Evolutionary conservation across 1,139 yeast species (phyloP).

Genomic region (Lipomyces yarrowii): DNA sequence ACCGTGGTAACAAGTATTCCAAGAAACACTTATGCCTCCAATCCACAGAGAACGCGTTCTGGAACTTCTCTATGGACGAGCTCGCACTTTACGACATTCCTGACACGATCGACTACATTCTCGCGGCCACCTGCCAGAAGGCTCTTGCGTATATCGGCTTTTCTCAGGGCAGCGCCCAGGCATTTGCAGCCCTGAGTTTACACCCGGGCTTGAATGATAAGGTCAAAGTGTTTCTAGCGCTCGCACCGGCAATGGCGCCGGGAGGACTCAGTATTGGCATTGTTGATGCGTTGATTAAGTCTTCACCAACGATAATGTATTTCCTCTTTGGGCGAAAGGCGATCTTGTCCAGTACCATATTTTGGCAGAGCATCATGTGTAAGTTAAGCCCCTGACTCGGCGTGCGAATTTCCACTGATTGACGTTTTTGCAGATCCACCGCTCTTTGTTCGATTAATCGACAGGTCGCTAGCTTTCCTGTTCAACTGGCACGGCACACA

Average conservation of each 20-base stretch:
- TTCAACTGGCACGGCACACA: conserved; percentile 80
- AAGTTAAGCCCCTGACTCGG: not conserved
- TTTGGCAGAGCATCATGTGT: conserved; percentile 78
- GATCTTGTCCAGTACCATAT: conserved; percentile 71
- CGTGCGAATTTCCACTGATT: not conserved
- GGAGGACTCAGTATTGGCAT: conserved; percentile 76
- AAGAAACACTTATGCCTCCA: conserved; percentile 51
- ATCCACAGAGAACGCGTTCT: conserved; percentile 57
- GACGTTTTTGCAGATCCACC: conserved; percentile 57
- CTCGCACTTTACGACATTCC: conserved; percentile 85
- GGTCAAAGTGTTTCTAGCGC: conserved; percentile 71
- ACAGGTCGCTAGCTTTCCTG: conserved; percentile 62
- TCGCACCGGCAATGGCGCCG: conserved; percentile 95
- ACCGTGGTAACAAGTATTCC: conserved; percentile 86
- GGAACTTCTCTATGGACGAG: conserved; percentile 88
- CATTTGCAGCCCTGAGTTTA: conserved; percentile 77
- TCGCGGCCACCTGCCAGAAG: conserved; percentile 48
- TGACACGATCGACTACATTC: conserved; percentile 65
- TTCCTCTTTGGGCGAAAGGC: conserved; percentile 73
- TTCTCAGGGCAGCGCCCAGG: conserved; percentile 91
- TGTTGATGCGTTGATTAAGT: conserved; percentile 73
- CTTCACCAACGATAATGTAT: conserved; percentile 76
- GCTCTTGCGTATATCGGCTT: conserved; percentile 75
- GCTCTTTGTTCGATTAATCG: conserved; percentile 72
- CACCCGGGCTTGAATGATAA: conserved; percentile 68